Base-by-base conservation (phyloP, 352 stramenopile species). In the Aphanomyces stellatus region DNA sequence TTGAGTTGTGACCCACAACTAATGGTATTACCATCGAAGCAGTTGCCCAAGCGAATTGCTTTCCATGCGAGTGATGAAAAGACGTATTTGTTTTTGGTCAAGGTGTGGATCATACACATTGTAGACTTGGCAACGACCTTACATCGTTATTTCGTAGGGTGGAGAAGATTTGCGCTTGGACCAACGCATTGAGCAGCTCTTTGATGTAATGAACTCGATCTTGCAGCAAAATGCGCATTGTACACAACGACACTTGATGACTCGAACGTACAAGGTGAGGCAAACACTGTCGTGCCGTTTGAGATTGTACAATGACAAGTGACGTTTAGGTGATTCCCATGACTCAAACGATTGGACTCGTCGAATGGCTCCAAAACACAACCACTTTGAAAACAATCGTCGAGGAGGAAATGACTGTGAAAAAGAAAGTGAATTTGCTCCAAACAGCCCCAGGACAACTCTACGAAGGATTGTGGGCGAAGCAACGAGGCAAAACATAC, bases 111-210 rank as follows among this genome's bases (percentile, higher is more conserved):
- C n/a, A n/a, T n/a, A n/a, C n/a, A n/a, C n/a, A 17, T 27, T 17
- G 7, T 46, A 15, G 4, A 53, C 11, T 53, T 53, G 19, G 8
- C 46, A 53, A 53, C 24, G 46, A 53, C 11, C 8, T 22, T 28
- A 0, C 13, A 53, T 53, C 17, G 13, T 62, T 19, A 24, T 43
- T 46, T 63, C 17, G 5, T 37, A 72, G 42, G 90, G 88, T 27
- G 91, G 90, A 2, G 91, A 97, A 74, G 91, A 97, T 53, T 70
- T 97, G 59, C 85, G 91, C 5, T 77, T 96, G 57, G 91, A 97
- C 70, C 82, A 96, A 65, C 85, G 91, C 53, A 96, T 97, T 55
- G 86, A 97, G 65, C 88, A 96, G 64, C 72, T 97, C 3, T 97
- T 97, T 74, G 82, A 82, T 24, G 80, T 96, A 25, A 96, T 97